Evolutionary conservation across 2,329 filamentous ascomycete genomes (phyloP).

Genomic region (Talaromyces atroroseus): DNA sequence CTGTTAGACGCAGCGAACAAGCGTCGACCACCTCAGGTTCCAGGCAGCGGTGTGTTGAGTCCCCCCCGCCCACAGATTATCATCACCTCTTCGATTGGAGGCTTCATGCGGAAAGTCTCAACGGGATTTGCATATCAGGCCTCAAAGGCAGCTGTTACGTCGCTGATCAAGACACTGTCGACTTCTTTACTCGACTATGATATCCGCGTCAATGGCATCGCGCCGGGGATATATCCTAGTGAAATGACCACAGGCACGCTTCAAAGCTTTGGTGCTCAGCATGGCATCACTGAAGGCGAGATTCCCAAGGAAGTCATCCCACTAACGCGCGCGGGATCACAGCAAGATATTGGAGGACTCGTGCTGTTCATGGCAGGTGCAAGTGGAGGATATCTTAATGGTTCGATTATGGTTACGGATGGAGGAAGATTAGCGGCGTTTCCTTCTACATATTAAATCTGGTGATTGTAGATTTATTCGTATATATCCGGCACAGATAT

Average conservation of each 20-base stretch:
- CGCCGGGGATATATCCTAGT: slow-evolving; percentile 16
- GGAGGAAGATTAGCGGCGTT: slow-evolving; percentile 25
- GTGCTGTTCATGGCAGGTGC: slow-evolving; percentile 49
- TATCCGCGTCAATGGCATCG: slow-evolving; percentile 22
- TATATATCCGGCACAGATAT: neutral
- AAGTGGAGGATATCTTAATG: slow-evolving; percentile 51
- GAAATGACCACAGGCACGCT: slow-evolving; percentile 7
- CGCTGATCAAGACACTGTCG: slow-evolving; percentile 8
- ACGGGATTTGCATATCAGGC: slow-evolving; percentile 17
- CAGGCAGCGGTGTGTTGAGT: slow-evolving; percentile 1
- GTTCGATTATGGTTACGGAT: slow-evolving; percentile 46
- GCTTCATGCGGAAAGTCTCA: slow-evolving; percentile 19
- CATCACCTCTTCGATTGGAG: slow-evolving; percentile 18
- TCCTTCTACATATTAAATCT: slow-evolving; percentile 9
- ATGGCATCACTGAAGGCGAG: slow-evolving; percentile 8
- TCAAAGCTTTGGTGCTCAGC: neutral
- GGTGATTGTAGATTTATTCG: neutral
- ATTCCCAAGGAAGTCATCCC: slow-evolving; percentile 9
- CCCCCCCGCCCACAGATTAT: slow-evolving; percentile 19
- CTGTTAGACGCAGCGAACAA: slow-evolving; percentile 31
- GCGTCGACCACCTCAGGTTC: slow-evolving; percentile 3
- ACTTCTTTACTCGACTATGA: slow-evolving; percentile 9
- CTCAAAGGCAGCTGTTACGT: slow-evolving; percentile 19
- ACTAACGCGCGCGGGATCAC: slow-evolving; percentile 32
- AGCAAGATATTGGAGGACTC: slow-evolving; percentile 46